A percentile compares a stretch with the other conserved stretches of the same genome.
Evolutionary conservation across 2,329 filamentous ascomycete species (phyloP).

Genomic region (Aciculosporium take): DNA sequence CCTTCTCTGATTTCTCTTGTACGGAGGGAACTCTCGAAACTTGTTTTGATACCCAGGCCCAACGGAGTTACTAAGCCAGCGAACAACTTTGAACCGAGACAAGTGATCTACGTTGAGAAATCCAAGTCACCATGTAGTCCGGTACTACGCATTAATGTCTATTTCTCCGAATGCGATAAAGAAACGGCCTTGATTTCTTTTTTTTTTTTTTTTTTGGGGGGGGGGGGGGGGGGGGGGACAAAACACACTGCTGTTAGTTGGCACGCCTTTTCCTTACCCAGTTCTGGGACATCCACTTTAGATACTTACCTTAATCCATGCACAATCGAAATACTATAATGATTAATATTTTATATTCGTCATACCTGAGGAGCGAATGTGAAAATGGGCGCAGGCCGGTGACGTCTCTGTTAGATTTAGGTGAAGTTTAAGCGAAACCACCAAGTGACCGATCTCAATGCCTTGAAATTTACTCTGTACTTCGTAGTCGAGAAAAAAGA

Average conservation of each 20-base stretch:
- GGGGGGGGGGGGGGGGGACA: not conserved
- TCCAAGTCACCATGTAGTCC: not conserved
- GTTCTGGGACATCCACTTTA: not conserved
- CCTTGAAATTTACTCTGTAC: not conserved
- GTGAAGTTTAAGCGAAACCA: not conserved
- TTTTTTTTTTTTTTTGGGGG: not conserved
- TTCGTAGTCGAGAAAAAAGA: not conserved
- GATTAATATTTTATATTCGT: not conserved
- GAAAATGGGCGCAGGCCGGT: not conserved
- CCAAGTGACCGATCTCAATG: not conserved
- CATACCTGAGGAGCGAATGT: not conserved
- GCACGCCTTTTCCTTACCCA: not conserved
- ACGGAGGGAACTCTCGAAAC: not conserved
- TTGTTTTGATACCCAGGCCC: slow-evolving; percentile 2
- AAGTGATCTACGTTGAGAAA: no score
- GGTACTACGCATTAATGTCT: not conserved
- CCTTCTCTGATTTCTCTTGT: not conserved
- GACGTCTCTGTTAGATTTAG: not conserved
- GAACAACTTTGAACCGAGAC: no score
- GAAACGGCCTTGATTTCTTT: not conserved
- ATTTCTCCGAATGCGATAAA: not conserved
- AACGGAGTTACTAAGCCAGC: not conserved
- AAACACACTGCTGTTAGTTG: not conserved
- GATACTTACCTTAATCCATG: not conserved
- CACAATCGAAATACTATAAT: no score